These are phyloP conservation scores for Carex scoparia DNA, from an alignment of 176 grass and related monocot genomes.

Conservation along the genomic window DNA sequence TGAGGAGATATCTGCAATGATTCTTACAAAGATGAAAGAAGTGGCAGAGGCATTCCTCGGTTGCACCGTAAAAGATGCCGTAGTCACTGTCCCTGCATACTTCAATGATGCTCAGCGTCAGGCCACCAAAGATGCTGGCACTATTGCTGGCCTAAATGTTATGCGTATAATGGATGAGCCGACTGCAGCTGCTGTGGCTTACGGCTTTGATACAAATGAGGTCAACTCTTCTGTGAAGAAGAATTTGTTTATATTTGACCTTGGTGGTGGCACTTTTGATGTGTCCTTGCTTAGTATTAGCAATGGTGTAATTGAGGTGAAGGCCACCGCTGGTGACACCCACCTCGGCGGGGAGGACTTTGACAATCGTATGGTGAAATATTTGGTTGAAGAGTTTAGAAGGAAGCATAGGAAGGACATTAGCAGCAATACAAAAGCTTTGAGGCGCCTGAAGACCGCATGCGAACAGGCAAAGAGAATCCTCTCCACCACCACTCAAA, in stretches of 20 bases:
- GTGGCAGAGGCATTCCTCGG: background rate
- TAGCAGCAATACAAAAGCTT: background rate
- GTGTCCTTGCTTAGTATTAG: background rate
- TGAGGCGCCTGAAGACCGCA: background rate
- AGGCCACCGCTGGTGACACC: constrained; percentile 9
- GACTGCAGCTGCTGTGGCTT: background rate
- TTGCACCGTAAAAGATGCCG: background rate
- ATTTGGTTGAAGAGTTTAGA: background rate
- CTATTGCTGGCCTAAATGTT: background rate
- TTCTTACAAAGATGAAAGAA: background rate
- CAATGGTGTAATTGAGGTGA: background rate
- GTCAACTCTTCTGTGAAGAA: background rate
- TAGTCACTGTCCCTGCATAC: background rate
- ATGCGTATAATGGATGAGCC: background rate
- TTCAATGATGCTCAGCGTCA: background rate
- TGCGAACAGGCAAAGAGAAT: constrained; percentile 25
- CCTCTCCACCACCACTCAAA: constrained; percentile 27
- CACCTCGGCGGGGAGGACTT: background rate
- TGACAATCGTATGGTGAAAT: background rate
- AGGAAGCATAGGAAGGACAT: constrained; percentile 1
- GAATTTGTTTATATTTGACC: background rate
- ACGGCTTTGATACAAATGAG: background rate
- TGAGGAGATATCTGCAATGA: background rate
- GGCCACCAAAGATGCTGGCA: background rate
- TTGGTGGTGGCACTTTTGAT: background rate